Percentiles rank a stretch among this genome's conserved stretches.
These are phyloP conservation scores for Aspergillus puulaauensis DNA, from an alignment of 2,329 filamentous ascomycete species.

Conservation along the genomic window DNA sequence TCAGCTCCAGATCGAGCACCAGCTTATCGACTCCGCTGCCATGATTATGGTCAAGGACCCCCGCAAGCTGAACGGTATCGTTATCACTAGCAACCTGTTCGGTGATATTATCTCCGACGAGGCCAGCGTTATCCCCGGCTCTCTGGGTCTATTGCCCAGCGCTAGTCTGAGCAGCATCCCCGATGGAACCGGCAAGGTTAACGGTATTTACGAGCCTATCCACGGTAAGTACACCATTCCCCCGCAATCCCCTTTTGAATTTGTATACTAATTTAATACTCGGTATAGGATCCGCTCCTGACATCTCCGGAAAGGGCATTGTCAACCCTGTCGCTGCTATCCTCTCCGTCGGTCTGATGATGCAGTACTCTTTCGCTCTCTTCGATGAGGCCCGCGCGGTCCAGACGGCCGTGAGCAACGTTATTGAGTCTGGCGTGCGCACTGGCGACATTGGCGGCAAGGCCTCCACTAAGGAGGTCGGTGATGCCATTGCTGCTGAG, in stretches of 20 bases:
- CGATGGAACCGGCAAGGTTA: conserved; percentile 78
- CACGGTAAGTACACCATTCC: conserved; percentile 62
- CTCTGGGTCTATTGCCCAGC: conserved; percentile 81
- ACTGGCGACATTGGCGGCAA: conserved; percentile 85
- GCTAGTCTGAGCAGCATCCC: conserved; percentile 84
- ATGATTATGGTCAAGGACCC: conserved; percentile 98
- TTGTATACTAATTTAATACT: not conserved
- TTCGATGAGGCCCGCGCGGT: conserved; percentile 74
- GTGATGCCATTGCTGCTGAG: conserved; percentile 76
- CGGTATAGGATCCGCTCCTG: conserved; percentile 74
- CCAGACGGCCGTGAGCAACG: conserved; percentile 75
- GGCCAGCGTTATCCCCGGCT: conserved; percentile 90
- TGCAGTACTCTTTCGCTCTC: conserved; percentile 85
- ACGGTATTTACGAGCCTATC: conserved; percentile 97
- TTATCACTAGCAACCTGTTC: conserved; percentile 91
- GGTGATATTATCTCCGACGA: conserved; percentile 96
- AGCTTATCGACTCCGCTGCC: conserved; percentile 93
- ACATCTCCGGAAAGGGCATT: conserved; percentile 87
- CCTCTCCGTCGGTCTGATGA: conserved; percentile 91
- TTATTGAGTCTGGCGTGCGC: conserved; percentile 74
- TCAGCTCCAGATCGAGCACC: conserved; percentile 77
- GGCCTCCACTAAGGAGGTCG: conserved; percentile 72
- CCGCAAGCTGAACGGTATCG: conserved; percentile 78
- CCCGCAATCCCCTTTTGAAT: not conserved
- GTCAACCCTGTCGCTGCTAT: conserved; percentile 93